Percentiles rank a stretch among this genome's conserved stretches.
Evolutionary conservation across 73 alveolate genomes (phyloP).

Genomic region (Tetrahymena elliotti): DNA sequence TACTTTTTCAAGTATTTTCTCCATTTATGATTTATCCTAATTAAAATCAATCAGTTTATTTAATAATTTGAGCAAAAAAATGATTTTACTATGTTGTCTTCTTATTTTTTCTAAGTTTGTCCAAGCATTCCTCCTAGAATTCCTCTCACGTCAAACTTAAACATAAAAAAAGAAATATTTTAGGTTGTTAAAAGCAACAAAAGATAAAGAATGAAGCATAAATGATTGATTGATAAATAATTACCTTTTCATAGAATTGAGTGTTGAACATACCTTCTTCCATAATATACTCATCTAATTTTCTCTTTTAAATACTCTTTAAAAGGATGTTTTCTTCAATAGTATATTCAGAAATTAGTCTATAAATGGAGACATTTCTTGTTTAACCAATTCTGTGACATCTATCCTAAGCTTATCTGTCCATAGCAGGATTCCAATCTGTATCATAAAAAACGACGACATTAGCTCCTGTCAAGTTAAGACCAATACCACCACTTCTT

Average conservation of each 20-base stretch:
- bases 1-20: slow-evolving; percentile 19
- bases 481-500: slow-evolving; percentile 98
- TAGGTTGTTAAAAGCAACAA: not conserved
- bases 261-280: slow-evolving; percentile 37
- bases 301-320: slow-evolving; percentile 28
- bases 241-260: not conserved
- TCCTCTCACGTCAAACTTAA: not conserved
- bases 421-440: slow-evolving; percentile 99
- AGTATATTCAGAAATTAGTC: slow-evolving; percentile 65
- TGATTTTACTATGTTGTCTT: not conserved
- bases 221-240: too few relatives aligned
- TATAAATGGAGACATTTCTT: slow-evolving; percentile 97
- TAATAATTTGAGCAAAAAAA: not conserved
- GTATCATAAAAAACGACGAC: slow-evolving; percentile 99
- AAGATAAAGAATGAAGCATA: too few relatives aligned
- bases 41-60: not conserved
- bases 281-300: slow-evolving; percentile 39
- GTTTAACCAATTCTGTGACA: slow-evolving; percentile 99
- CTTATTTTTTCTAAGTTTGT: not conserved
- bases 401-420: slow-evolving; percentile 99
- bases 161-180: not conserved
- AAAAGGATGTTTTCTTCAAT: slow-evolving; percentile 37
- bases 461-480: slow-evolving; percentile 98
- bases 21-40: slow-evolving; percentile 23
- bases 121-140: not conserved